A percentile compares a stretch with the other conserved stretches of the same genome.
phyloP scores from a whole-genome alignment of 345 rosid species.

The Dipteronia sinensis region DNA sequence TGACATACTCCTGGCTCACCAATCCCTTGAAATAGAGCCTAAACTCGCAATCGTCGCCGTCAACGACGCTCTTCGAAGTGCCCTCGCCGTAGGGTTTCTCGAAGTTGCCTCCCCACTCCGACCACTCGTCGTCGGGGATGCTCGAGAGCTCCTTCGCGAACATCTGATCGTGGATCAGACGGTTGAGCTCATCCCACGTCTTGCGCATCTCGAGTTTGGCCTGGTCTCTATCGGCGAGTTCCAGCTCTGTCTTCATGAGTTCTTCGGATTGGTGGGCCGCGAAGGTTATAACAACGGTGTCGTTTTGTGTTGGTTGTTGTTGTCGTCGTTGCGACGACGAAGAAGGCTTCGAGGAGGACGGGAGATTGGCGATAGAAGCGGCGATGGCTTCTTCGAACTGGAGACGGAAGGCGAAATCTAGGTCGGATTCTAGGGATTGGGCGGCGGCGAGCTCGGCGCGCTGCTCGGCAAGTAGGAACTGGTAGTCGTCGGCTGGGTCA shows the following conservation, averaged over 20 bases:
- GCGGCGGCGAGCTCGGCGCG: slow-evolving; percentile 28
- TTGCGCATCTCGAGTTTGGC: slow-evolving; percentile 26
- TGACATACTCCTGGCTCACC: slow-evolving; percentile 47
- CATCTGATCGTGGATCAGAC: slow-evolving; percentile 62
- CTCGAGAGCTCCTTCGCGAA: slow-evolving; percentile 51
- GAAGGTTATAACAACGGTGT: slow-evolving; percentile 14
- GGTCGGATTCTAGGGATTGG: slow-evolving; percentile 40
- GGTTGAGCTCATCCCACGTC: slow-evolving; percentile 50
- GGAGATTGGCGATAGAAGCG: slow-evolving; percentile 41
- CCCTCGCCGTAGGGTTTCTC: slow-evolving; percentile 47
- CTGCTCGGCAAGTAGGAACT: slow-evolving; percentile 17
- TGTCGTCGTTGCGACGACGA: not conserved
- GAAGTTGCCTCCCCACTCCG: slow-evolving; percentile 45
- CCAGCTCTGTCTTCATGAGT: slow-evolving; percentile 34
- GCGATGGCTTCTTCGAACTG: slow-evolving; percentile 60
- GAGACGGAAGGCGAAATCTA: slow-evolving; percentile 53
- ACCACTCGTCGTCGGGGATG: slow-evolving; percentile 61
- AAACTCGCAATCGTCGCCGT: slow-evolving; percentile 13
- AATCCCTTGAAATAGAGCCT: slow-evolving; percentile 39
- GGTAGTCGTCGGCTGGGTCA: slow-evolving; percentile 17
- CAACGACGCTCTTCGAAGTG: slow-evolving; percentile 11
- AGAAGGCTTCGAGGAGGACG: slow-evolving; percentile 23
- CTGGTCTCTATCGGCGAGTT: slow-evolving; percentile 31
- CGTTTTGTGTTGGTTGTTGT: not conserved
- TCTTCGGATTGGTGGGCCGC: slow-evolving; percentile 31